Evolutionary conservation across 331 rosid genomes (phyloP).

Genomic region (Stylosanthes scabra): DNA sequence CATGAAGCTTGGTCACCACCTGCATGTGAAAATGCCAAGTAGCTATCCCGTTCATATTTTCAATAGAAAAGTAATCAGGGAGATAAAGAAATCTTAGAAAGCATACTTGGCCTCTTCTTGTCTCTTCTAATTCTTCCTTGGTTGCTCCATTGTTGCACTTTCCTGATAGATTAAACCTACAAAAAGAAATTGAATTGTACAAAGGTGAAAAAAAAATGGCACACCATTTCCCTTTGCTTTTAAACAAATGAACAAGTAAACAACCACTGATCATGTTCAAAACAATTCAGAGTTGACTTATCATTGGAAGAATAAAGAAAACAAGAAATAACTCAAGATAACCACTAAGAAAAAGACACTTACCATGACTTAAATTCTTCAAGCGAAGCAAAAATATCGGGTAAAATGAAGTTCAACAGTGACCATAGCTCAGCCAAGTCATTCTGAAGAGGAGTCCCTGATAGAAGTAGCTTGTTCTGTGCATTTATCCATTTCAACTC

Average conservation of each 20-base stretch:
- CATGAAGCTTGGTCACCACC: constrained; percentile 95
- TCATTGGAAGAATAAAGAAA: neutral
- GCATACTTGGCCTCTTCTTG: constrained; percentile 73
- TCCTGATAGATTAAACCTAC: constrained; percentile 92
- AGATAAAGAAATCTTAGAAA: constrained; percentile 4
- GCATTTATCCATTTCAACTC: constrained; percentile 60
- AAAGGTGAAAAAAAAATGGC: neutral
- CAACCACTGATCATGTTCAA: neutral
- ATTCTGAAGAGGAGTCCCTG: constrained; percentile 98
- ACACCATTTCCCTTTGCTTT: neutral
- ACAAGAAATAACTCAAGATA: constrained; percentile 7
- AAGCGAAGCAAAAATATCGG: constrained; percentile 92
- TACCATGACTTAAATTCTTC: constrained; percentile 97
- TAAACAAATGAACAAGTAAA: constrained; percentile 12
- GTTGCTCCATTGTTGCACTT: constrained; percentile 63
- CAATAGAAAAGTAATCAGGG: neutral
- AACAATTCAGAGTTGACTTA: constrained; percentile 17
- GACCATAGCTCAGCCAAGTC: constrained; percentile 99
- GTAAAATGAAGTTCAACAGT: constrained; percentile 90
- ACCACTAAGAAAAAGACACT: constrained; percentile 37
- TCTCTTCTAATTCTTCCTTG: constrained; percentile 84
- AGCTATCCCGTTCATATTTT: constrained; percentile 28
- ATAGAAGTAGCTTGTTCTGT: constrained; percentile 86
- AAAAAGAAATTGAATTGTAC: constrained; percentile 33
- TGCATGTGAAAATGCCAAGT: constrained; percentile 43